phyloP scores from a whole-genome alignment of 352 stramenopile genomes.

The Pythium monospermum region DNA sequence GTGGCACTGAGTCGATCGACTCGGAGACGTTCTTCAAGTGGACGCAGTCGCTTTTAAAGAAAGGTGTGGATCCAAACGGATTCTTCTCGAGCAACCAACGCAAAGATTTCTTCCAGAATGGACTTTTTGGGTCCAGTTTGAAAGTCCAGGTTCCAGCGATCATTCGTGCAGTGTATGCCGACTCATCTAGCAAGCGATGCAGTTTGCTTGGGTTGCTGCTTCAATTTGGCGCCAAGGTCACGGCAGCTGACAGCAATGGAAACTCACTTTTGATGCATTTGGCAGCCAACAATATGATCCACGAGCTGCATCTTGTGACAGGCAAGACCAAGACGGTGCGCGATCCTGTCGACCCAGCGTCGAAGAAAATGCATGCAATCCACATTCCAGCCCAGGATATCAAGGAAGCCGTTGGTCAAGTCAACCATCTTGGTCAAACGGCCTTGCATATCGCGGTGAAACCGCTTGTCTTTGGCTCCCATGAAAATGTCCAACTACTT shows the following conservation, averaged over 20 bases:
- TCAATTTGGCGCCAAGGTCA: slow-evolving; percentile 53
- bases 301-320: slow-evolving; percentile 39
- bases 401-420: slow-evolving; percentile 33
- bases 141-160: slow-evolving; percentile 33
- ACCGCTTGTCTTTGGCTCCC: slow-evolving; percentile 51
- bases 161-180: slow-evolving; percentile 38
- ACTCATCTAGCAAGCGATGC: slow-evolving; percentile 26
- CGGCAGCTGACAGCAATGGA: slow-evolving; percentile 35
- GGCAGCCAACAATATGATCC: slow-evolving; percentile 37
- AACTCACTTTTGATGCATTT: slow-evolving; percentile 68
- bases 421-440: slow-evolving; percentile 40
- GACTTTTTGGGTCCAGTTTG: slow-evolving; percentile 21
- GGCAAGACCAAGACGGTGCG: slow-evolving; percentile 37
- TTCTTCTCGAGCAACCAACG: slow-evolving; percentile 29
- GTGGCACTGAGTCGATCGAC: slow-evolving; percentile 13
- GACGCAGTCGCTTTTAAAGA: slow-evolving; percentile 52
- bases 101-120: slow-evolving; percentile 41
- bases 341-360: slow-evolving; percentile 28
- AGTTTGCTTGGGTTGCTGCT: slow-evolving; percentile 45
- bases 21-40: slow-evolving; percentile 28
- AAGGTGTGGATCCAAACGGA: slow-evolving; percentile 41
- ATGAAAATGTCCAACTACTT: slow-evolving; percentile 55
- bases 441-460: slow-evolving; percentile 59
- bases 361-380: slow-evolving; percentile 32
- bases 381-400: slow-evolving; percentile 39